Evolutionary conservation across 1,284 basidiomycete genomes (phyloP).

Genomic region (Sporisorium sorghi): DNA sequence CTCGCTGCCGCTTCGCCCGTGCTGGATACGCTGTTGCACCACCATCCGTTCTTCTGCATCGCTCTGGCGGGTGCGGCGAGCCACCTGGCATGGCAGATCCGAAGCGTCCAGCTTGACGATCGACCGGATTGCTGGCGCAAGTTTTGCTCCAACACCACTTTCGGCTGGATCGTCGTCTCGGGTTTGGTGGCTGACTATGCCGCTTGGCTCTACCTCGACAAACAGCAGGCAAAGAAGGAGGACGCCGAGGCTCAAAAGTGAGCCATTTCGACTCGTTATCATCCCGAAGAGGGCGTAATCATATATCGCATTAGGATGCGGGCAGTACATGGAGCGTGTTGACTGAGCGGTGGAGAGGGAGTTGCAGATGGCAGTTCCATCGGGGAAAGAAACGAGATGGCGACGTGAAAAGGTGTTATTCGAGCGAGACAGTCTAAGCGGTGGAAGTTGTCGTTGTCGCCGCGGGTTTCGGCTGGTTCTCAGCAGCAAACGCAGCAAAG

Average conservation of each 20-base stretch:
- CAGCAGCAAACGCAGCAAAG: conserved; percentile 38
- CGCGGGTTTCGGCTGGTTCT: conserved; percentile 20
- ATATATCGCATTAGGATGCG: background rate
- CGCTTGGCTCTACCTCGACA: conserved; percentile 41
- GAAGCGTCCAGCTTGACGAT: conserved; percentile 77
- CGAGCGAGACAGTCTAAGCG: background rate
- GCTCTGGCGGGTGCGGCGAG: conserved; percentile 79
- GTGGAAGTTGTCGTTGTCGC: conserved; percentile 9
- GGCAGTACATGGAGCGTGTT: background rate
- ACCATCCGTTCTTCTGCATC: conserved; percentile 78
- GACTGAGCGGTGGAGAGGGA: conserved; percentile 1
- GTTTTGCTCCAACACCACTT: conserved; percentile 87
- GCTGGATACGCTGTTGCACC: conserved; percentile 28
- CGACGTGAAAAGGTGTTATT: background rate
- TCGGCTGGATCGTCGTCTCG: conserved; percentile 88
- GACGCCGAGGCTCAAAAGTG: background rate
- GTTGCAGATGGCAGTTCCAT: background rate
- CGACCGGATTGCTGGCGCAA: conserved; percentile 90
- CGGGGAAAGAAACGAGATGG: background rate
- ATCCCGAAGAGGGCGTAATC: background rate
- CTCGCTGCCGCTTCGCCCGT: conserved; percentile 14
- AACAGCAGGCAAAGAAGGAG: background rate
- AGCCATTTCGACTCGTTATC: background rate
- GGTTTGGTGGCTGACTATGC: conserved; percentile 84
- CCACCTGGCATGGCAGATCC: conserved; percentile 86